phyloP scores from a whole-genome alignment of 495 filamentous ascomycete species.

The Cenococcum geophilum region DNA sequence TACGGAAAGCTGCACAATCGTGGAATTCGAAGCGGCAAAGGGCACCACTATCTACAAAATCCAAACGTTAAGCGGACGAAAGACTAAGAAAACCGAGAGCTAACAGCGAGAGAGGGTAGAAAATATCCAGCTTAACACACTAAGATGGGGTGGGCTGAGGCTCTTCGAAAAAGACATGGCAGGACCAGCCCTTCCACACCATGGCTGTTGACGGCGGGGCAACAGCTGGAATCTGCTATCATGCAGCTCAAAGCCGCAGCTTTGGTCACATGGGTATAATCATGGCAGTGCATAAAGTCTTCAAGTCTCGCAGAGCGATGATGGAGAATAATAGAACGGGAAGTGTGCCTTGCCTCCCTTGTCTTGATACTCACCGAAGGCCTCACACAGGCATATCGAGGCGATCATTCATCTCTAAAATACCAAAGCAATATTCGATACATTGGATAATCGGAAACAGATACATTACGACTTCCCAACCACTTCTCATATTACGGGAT shows the following conservation, averaged over 20 bases:
- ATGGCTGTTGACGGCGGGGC: background rate
- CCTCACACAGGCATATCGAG: background rate
- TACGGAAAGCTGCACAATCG: background rate
- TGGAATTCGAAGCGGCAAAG: too few species aligned
- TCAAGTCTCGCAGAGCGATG: background rate
- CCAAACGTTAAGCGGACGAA: background rate
- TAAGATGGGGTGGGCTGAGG: too few species aligned
- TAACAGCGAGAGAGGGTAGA: background rate
- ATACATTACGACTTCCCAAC: background rate
- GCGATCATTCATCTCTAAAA: too few species aligned
- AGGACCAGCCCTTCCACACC: too few species aligned
- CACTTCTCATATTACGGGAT: background rate
- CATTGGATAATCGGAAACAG: background rate
- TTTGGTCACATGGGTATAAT: background rate
- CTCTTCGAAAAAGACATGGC: too few species aligned
- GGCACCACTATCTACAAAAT: background rate
- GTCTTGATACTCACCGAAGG: background rate
- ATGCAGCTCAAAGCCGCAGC: background rate
- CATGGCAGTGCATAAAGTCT: conserved; percentile 1
- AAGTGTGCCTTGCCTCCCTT: background rate
- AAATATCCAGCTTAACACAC: background rate
- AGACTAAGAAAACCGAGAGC: background rate
- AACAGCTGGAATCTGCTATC: background rate
- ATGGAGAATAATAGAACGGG: background rate
- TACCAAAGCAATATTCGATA: too few species aligned